phyloP scores from a whole-genome alignment of 2,329 filamentous ascomycete genomes.

The Xylariaceae sp. region DNA sequence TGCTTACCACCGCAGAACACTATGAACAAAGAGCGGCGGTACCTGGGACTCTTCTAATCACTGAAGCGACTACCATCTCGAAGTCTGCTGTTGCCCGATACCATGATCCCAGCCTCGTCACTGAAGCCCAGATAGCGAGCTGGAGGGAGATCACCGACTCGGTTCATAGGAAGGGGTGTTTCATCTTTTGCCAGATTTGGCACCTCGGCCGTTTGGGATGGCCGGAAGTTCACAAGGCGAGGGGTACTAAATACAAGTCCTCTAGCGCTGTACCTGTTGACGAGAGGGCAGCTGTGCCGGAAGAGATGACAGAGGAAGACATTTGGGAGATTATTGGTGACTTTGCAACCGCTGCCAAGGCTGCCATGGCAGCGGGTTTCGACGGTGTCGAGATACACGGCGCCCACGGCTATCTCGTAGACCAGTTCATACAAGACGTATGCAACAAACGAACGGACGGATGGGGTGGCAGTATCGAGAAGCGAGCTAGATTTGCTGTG shows the following conservation, averaged over 20 bases:
- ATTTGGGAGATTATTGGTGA: conserved; percentile 61
- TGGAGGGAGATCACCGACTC: conserved; percentile 60
- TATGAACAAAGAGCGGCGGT: conserved; percentile 33
- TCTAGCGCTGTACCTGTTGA: conserved; percentile 40
- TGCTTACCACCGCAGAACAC: conserved; percentile 26
- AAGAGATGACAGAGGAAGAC: conserved; percentile 61
- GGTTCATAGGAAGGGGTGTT: conserved; percentile 59
- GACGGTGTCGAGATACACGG: conserved; percentile 56
- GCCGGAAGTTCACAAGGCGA: conserved; percentile 34
- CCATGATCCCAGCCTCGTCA: conserved; percentile 56
- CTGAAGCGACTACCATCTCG: conserved; percentile 54
- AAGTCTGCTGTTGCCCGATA: conserved; percentile 42
- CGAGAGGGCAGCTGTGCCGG: conserved; percentile 50
- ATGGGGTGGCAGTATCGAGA: conserved; percentile 55
- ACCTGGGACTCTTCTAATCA: conserved; percentile 48
- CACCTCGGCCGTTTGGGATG: conserved; percentile 53
- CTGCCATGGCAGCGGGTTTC: conserved; percentile 60
- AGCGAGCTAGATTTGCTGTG: conserved; percentile 49
- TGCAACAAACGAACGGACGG: conserved; percentile 53
- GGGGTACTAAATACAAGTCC: conserved; percentile 47
- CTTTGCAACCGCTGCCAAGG: conserved; percentile 52
- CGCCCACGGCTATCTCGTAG: conserved; percentile 49
- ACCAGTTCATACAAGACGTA: conserved; percentile 54
- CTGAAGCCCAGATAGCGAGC: conserved; percentile 49
- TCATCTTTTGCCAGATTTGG: conserved; percentile 64